Evolutionary conservation across 2,329 filamentous ascomycete species (phyloP), one percentile per base, ranked within the genome.

Genomic region (Dissoconium aciculare): DNA sequence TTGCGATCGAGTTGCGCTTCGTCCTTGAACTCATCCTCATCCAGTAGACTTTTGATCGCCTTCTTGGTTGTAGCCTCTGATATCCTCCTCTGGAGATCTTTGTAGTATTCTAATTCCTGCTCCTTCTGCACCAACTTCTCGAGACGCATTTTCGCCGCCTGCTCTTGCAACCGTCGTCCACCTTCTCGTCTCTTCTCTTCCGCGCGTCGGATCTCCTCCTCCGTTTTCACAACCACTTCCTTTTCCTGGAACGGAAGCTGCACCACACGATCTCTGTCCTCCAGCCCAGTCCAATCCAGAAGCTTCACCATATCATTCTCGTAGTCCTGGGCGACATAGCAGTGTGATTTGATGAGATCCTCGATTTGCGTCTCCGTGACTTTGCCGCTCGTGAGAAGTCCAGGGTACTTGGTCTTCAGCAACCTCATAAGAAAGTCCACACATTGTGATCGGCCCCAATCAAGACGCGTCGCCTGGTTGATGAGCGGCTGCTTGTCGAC

Each of bases 71-170:
- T 71, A 14, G 77, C 73, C 2, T 56, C 51, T 28, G 66, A 68
- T 6, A 94, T 63, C 40, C 72, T 73, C 17, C 63, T 55, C 49
- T 91, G 83, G 3, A 98, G 60, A 36, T 83, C 72, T 51, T 83
- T 84, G 63, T 85, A 94, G 56, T 93, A 94, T 44, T 92, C 85
- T 2, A 95, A 62, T 52, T 95, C 85, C 51, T 92, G 75, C 57
- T 98, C 89, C 56, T 98, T 98, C 50, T 81, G 80, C 53, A 95
- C 82, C 27, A 98, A 64, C 50, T 92, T 92, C 42, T 98, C 89
- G 1, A 98, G 62, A 5, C 89, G 77, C 83, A 94, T 93, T 57
- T 93, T 95, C 6, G 87, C 87, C 0, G 89, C 89, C 56, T 98
- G 89, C 47, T 94, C 84, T 54, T 98, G 89, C 15, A 98, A 53